Evolutionary conservation across 179 eudicot species (phyloP), one percentile per base, ranked within the genome.

Genomic region (Kewa caespitosa): DNA sequence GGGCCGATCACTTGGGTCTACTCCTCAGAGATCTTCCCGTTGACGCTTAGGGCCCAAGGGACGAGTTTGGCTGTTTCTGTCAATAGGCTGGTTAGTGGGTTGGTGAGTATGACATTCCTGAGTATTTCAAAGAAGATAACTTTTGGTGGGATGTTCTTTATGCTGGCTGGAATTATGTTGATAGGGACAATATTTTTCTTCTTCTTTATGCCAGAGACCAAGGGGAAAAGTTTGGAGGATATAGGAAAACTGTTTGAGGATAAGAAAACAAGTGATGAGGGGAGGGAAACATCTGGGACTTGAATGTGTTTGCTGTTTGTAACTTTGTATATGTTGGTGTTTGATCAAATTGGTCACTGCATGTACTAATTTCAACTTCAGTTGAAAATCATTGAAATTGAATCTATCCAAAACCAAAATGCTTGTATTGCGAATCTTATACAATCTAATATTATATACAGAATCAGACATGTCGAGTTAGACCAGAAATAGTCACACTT

Each of bases 1-100:
- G 97, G 99, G 50, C 98, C 98, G 15, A 89, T 93, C 25, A 91
- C 97, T 0, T 95, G 99, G 97, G 99, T 93, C 18, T 95, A 95
- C 88, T 88, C 96, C 4, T 92, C 98, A 12, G 98, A 94, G 85
- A 82, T 94, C 15, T 94, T 94, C 34, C 97, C 97, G 2, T 74
- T 77, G 42, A 86, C 90, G 81, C 81, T 94, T 11, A 83, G 98
- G 67, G 98, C 97, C 11, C 97, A 91, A 38, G 99, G 99, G 23
- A 71, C 97, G 15, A 86, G 90, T 67, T 18, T 94, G 71, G 94
- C 97, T 0, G 89, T 95, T 42, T 88, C 93, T 0, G 97, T 95
- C 72, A 95, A 95, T 74, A 74, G 99, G 78, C 18, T 95, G 82
- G 97, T 93, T 15, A 95, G 97, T 57, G 99, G 97, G 33, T 83